Evolutionary conservation across 306 rosid genomes (phyloP).

Genomic region (Cucurbita moschata): DNA sequence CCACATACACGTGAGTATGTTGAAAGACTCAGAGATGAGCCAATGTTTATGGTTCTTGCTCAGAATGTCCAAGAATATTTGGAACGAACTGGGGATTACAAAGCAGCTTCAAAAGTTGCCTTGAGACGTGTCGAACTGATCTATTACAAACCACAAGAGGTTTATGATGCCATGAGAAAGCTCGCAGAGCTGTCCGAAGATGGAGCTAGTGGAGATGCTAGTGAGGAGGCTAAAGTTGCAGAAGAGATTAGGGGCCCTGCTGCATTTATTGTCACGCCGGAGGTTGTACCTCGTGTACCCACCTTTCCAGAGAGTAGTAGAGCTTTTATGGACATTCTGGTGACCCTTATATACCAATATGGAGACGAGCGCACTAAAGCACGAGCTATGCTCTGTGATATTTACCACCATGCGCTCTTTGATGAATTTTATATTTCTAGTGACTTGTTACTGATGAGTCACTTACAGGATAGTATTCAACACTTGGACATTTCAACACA

Average conservation of each 20-base stretch:
- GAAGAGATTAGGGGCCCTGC: constrained; percentile 61
- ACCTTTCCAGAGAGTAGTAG: constrained; percentile 75
- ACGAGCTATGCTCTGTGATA: constrained; percentile 96
- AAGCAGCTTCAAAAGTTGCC: constrained; percentile 76
- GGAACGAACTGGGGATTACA: constrained; percentile 44
- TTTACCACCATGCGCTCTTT: constrained; percentile 80
- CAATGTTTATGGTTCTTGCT: constrained; percentile 70
- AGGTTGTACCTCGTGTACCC: constrained; percentile 71
- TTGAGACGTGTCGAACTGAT: constrained; percentile 68
- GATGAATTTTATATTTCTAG: constrained; percentile 77
- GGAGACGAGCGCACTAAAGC: constrained; percentile 96
- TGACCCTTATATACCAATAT: constrained; percentile 56
- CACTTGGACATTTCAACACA: constrained; percentile 91
- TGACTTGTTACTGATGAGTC: constrained; percentile 92
- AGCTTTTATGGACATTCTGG: constrained; percentile 66
- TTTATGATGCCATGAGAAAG: constrained; percentile 86
- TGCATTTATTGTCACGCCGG: constrained; percentile 67
- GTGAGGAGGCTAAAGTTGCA: constrained; percentile 34
- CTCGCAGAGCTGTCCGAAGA: constrained; percentile 57
- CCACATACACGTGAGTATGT: constrained; percentile 97
- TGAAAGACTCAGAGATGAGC: constrained; percentile 86
- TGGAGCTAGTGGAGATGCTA: constrained; percentile 27
- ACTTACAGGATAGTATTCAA: constrained; percentile 77
- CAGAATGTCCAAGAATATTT: constrained; percentile 91
- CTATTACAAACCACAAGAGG: constrained; percentile 92